Base-by-base conservation (phyloP, 306 rosid species). In the Luffa acutangula region DNA sequence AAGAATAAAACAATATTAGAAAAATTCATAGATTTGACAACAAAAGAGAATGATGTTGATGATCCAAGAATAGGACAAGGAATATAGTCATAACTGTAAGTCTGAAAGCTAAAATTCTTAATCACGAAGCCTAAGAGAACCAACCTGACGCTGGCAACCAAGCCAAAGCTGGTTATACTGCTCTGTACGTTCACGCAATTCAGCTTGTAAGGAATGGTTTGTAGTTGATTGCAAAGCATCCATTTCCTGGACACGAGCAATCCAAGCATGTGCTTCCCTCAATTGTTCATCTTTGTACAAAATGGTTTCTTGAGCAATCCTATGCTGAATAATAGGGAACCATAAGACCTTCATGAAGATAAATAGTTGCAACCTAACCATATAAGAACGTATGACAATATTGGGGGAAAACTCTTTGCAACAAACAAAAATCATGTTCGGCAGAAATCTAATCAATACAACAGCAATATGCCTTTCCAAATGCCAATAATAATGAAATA, bases 201-300 rank as follows among this genome's bases (percentile, higher is more conserved):
- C 98, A 76, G 96, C 97, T 85, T 96, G 99, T 76, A 92, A 76
- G 46, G 93, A 84, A 73, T 90, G 95, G 82, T 88, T 90, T 11
- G 98, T 88, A 57, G 90, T 85, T 84, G 98, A 92, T 79, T 93
- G 98, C 84, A 96, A 85, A 63, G 83, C 98, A 85, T 93, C 99
- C 92, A 91, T 85, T 88, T 96, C 99, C 41, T 94, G 97, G 58
- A 93, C 96, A 59, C 96, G 97, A 57, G 87, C 64, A 84, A 96
- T 89, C 99, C 99, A 96, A 34, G 97, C 87, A 83, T 96, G 97
- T 84, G 98, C 98, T 75, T 96, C 99, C 80, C 93, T 91, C 83
- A 96, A 76, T 75, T 86, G 98, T 72, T 93, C 98, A 84, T 96
- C 99, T 88, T 91, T 96, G 81, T 83, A 93, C 79, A 93, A 85